Evolutionary conservation across 768 basidiomycete genomes (phyloP).

Genomic region (Pholiota molesta): DNA sequence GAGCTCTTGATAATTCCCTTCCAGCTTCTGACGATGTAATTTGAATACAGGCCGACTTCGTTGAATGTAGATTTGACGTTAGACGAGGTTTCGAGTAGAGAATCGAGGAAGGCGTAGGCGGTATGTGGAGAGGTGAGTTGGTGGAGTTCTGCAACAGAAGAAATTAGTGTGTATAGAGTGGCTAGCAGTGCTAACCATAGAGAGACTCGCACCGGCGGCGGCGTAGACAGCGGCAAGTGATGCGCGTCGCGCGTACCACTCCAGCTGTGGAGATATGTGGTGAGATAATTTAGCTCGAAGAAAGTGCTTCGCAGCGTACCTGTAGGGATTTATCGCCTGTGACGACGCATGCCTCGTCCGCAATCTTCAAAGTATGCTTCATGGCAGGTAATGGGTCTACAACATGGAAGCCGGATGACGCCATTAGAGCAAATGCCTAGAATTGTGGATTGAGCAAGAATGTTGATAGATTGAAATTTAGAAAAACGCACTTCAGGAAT

Average conservation of each 20-base stretch:
- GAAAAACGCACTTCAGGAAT: constrained; percentile 63
- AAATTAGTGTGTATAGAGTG: background rate
- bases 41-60: constrained; percentile 57
- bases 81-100: constrained; percentile 55
- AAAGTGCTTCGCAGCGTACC: constrained; percentile 39
- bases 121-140: constrained; percentile 79
- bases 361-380: constrained; percentile 61
- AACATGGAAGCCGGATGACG: constrained; percentile 50
- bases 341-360: constrained; percentile 71
- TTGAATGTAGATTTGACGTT: constrained; percentile 47
- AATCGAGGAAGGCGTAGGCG: constrained; percentile 65
- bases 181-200: background rate
- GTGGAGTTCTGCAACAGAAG: constrained; percentile 60
- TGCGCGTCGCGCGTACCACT: constrained; percentile 74
- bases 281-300: too few relatives aligned
- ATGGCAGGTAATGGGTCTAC: constrained; percentile 65
- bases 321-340: constrained; percentile 57
- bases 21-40: constrained; percentile 72
- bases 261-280: constrained; percentile 41
- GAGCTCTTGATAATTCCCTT: constrained; percentile 70
- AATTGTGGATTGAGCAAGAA: background rate
- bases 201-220: constrained; percentile 57
- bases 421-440: constrained; percentile 75
- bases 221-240: constrained; percentile 70
- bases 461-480: too few relatives aligned